Conservation (phyloP, 106 monocot genomes). For the Dioscorea zingiberensis region DNA sequence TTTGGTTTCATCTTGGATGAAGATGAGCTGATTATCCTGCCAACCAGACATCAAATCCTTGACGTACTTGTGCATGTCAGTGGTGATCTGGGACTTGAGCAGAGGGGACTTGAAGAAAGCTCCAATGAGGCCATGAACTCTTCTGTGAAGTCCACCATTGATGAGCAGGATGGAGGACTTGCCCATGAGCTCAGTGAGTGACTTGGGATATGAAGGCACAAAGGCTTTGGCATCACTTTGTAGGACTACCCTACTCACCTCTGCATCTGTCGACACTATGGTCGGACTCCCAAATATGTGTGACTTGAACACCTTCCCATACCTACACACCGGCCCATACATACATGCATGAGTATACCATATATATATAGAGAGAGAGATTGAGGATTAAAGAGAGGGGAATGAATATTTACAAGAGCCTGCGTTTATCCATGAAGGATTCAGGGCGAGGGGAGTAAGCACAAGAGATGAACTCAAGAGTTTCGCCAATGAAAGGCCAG, state of each 20-base stretch:
- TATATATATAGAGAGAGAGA: too few relatives aligned
- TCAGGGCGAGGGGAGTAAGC: slow-evolving; percentile 76
- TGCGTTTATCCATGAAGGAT: slow-evolving; percentile 87
- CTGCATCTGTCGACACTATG: slow-evolving; percentile 81
- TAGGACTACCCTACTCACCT: slow-evolving; percentile 67
- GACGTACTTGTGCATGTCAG: slow-evolving; percentile 53
- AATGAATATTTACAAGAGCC: slow-evolving; percentile 44
- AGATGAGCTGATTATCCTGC: slow-evolving; percentile 45
- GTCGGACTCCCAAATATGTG: slow-evolving; percentile 83
- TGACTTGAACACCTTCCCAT: slow-evolving; percentile 89
- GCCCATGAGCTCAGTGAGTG: slow-evolving; percentile 82
- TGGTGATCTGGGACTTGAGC: slow-evolving; percentile 59
- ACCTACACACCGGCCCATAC: too few relatives aligned
- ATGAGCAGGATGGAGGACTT: slow-evolving; percentile 77
- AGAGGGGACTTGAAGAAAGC: slow-evolving; percentile 74
- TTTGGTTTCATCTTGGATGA: slow-evolving; percentile 72
- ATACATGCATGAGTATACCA: too few relatives aligned
- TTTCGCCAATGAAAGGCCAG: slow-evolving; percentile 87
- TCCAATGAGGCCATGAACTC: slow-evolving; percentile 79
- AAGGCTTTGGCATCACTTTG: slow-evolving; percentile 66
- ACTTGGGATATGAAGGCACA: slow-evolving; percentile 87
- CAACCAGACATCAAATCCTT: slow-evolving; percentile 32
- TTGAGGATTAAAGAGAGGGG: too few relatives aligned
- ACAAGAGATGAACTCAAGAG: slow-evolving; percentile 79
- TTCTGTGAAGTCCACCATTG: slow-evolving; percentile 63